phyloP scores from a whole-genome alignment of 176 grass and related monocot species.

The Puccinellia tenuiflora region DNA sequence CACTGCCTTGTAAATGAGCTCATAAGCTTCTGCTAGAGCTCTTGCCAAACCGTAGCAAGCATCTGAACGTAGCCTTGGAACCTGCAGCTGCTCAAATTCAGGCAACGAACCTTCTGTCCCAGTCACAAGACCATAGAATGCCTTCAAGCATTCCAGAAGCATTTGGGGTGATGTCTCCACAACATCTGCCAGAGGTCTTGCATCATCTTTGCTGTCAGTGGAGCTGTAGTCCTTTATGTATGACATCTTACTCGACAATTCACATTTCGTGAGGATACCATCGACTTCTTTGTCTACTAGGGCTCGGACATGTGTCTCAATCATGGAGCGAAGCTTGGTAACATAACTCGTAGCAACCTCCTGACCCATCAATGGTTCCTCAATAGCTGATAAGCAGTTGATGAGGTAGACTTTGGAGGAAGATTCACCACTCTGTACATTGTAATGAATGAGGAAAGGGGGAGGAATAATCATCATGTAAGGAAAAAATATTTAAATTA shows the following conservation, averaged over 20 bases:
- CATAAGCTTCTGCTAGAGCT: slow-evolving; percentile 65
- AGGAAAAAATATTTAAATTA: slow-evolving; percentile 16
- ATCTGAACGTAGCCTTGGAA: slow-evolving; percentile 69
- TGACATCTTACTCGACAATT: slow-evolving; percentile 66
- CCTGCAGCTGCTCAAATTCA: slow-evolving; percentile 89
- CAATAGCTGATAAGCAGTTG: slow-evolving; percentile 95
- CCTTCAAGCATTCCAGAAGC: slow-evolving; percentile 72
- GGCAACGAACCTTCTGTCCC: slow-evolving; percentile 84
- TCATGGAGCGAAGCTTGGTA: slow-evolving; percentile 54
- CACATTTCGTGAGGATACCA: slow-evolving; percentile 62
- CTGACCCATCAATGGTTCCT: slow-evolving; percentile 69
- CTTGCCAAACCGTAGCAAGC: slow-evolving; percentile 63
- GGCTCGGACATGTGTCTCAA: slow-evolving; percentile 46
- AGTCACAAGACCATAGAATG: slow-evolving; percentile 74
- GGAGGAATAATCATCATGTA: neutral
- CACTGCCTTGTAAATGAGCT: slow-evolving; percentile 69
- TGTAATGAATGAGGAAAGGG: slow-evolving; percentile 18
- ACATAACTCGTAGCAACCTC: slow-evolving; percentile 68
- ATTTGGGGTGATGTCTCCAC: slow-evolving; percentile 57
- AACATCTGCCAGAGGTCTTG: slow-evolving; percentile 49
- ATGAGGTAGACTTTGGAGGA: slow-evolving; percentile 88
- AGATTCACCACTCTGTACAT: slow-evolving; percentile 62
- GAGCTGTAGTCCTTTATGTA: slow-evolving; percentile 54
- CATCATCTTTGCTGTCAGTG: slow-evolving; percentile 24
- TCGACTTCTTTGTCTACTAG: slow-evolving; percentile 79